phyloP scores from a whole-genome alignment of 2,329 filamentous ascomycete genomes.

The Penicillium sp. region DNA sequence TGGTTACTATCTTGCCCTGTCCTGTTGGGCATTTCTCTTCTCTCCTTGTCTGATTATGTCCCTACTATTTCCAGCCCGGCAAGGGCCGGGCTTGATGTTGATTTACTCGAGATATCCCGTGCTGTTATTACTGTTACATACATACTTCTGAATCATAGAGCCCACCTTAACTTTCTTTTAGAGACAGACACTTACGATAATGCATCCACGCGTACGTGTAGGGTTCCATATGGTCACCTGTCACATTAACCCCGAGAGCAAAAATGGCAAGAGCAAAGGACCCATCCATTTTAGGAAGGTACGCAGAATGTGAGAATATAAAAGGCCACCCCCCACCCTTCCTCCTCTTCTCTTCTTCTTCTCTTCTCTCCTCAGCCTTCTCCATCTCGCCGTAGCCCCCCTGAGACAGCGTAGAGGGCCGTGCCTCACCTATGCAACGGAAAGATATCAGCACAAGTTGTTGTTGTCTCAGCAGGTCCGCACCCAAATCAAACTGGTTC shows the following conservation, averaged over 20 bases:
- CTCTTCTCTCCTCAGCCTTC: background rate
- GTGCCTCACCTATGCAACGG: background rate
- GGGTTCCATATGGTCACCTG: background rate
- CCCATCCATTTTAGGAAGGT: background rate
- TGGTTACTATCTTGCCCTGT: constrained; percentile 4
- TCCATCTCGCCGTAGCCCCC: background rate
- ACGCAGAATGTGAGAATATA: background rate
- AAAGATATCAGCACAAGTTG: background rate
- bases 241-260: background rate
- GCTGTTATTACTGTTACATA: constrained; percentile 10
- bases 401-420: background rate
- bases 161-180: background rate
- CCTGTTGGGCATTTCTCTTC: constrained; percentile 1
- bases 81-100: constrained; percentile 5
- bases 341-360: background rate
- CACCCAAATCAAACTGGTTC: background rate
- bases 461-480: background rate
- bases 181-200: background rate
- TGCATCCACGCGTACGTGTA: background rate
- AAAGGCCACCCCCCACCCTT: background rate
- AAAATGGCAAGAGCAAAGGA: background rate
- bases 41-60: constrained; percentile 11
- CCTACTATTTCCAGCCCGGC: constrained; percentile 1
- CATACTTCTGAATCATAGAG: too few relatives aligned
- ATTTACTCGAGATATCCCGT: constrained; percentile 24